Conservation (phyloP, 352 stramenopile genomes). For the Pythium chondricola region DNA sequence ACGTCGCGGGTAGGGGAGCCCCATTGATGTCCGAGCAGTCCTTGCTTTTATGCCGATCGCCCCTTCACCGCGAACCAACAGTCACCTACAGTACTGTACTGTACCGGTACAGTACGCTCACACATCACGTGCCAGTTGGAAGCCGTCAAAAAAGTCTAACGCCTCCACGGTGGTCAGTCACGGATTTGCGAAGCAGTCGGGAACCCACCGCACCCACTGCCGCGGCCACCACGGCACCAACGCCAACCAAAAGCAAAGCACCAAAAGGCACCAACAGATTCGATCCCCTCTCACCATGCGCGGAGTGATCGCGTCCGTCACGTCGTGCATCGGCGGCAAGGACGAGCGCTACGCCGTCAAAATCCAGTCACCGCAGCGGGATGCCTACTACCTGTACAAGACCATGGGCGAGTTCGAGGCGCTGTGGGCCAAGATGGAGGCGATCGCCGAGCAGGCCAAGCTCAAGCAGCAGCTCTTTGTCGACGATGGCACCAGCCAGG, state of each 20-base stretch:
- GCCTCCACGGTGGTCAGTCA: constrained; percentile 17
- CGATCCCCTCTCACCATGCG: constrained; percentile 34
- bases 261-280: background rate
- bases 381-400: constrained; percentile 79
- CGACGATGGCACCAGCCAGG: constrained; percentile 9
- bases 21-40: too few species aligned
- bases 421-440: constrained; percentile 55
- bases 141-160: background rate
- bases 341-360: constrained; percentile 74
- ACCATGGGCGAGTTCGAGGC: constrained; percentile 66
- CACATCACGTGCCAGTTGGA: constrained; percentile 3
- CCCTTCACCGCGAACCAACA: constrained; percentile 13
- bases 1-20: constrained; percentile 3
- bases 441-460: constrained; percentile 49
- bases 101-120: background rate
- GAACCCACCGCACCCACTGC: background rate
- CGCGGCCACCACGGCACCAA: background rate
- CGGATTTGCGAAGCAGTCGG: constrained; percentile 25
- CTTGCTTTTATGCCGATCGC: too few species aligned
- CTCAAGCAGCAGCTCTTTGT: constrained; percentile 16
- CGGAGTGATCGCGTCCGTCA: constrained; percentile 58
- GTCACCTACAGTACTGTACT: constrained; percentile 11
- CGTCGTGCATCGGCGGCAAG: constrained; percentile 76
- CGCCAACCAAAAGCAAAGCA: background rate
- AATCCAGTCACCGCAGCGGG: constrained; percentile 32